These are phyloP conservation scores for Rhizophora apiculata DNA, from an alignment of 345 rosid species.

Conservation along the genomic window DNA sequence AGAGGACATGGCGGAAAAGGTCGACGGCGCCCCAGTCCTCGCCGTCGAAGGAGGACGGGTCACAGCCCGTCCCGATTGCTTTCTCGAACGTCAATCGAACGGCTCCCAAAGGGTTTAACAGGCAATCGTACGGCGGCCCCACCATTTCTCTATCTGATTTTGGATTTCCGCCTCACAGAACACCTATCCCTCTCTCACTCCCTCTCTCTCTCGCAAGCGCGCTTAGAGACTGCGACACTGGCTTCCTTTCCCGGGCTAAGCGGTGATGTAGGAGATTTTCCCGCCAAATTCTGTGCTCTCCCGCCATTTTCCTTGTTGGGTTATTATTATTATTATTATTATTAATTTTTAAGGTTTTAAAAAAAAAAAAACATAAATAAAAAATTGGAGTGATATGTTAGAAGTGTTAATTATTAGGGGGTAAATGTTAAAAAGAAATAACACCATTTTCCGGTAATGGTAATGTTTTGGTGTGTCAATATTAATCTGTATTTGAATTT, in stretches of 20 bases:
- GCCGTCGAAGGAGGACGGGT: conserved; percentile 66
- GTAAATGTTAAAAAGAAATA: too few relatives aligned
- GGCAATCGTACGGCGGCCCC: conserved; percentile 75
- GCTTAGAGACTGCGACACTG: not conserved
- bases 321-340: too few relatives aligned
- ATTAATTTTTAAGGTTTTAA: too few relatives aligned
- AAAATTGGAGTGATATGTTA: too few relatives aligned
- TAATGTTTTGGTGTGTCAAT: too few relatives aligned
- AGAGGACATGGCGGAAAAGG: conserved; percentile 70
- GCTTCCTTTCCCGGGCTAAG: not conserved
- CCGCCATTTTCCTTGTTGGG: too few relatives aligned
- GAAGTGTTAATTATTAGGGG: too few relatives aligned
- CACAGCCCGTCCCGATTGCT: conserved; percentile 54
- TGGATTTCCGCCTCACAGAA: not conserved
- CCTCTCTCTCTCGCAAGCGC: not conserved
- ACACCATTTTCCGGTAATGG: too few relatives aligned
- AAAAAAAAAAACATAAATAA: too few relatives aligned
- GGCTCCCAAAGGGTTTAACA: conserved; percentile 83
- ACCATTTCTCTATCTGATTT: conserved; percentile 44
- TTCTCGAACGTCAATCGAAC: conserved; percentile 73
- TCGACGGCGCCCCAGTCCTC: conserved; percentile 89
- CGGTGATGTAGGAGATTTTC: conserved; percentile 13
- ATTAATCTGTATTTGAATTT: too few relatives aligned
- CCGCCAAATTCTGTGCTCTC: not conserved
- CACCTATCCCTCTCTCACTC: conserved; percentile 1